phyloP scores from a whole-genome alignment of 345 rosid species.

The Salix dunnii region DNA sequence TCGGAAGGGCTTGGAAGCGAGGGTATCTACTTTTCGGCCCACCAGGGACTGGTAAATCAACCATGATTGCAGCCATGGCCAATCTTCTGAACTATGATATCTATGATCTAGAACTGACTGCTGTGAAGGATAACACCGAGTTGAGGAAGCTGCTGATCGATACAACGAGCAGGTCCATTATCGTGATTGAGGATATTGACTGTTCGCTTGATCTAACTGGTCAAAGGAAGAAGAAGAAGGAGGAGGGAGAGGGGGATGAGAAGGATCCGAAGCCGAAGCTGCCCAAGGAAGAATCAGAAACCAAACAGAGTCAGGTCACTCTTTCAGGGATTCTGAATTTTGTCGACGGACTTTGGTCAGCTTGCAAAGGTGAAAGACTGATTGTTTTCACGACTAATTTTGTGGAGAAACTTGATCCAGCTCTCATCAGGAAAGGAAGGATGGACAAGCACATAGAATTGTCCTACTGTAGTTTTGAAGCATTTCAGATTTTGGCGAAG shows the following conservation, averaged over 20 bases:
- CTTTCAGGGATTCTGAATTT: conserved; percentile 8
- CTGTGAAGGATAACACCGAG: conserved; percentile 7
- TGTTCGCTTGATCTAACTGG: conserved; percentile 6
- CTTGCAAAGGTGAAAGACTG: conserved; percentile 2
- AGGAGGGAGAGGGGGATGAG: not conserved
- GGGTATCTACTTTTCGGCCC: conserved; percentile 3
- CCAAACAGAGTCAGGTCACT: conserved; percentile 1
- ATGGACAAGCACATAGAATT: conserved; percentile 9
- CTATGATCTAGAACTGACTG: not conserved
- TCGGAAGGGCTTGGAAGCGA: conserved; percentile 6
- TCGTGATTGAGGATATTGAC: conserved; percentile 7
- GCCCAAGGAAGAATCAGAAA: not conserved
- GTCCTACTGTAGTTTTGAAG: conserved; percentile 3
- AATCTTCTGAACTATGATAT: conserved; percentile 5
- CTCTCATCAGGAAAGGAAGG: conserved; percentile 3
- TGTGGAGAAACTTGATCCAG: conserved; percentile 7
- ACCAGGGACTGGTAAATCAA: conserved; percentile 4
- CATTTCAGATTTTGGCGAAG: not conserved
- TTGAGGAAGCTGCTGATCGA: conserved; percentile 4
- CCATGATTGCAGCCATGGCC: conserved; percentile 9
- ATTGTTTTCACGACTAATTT: conserved; percentile 7
- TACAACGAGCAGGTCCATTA: not conserved
- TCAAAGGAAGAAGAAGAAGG: conserved; percentile 3
- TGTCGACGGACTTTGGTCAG: conserved; percentile 1
- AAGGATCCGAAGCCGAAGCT: not conserved